phyloP scores from a whole-genome alignment of 176 grass and related monocot genomes.

The Oryza glumipatula region DNA sequence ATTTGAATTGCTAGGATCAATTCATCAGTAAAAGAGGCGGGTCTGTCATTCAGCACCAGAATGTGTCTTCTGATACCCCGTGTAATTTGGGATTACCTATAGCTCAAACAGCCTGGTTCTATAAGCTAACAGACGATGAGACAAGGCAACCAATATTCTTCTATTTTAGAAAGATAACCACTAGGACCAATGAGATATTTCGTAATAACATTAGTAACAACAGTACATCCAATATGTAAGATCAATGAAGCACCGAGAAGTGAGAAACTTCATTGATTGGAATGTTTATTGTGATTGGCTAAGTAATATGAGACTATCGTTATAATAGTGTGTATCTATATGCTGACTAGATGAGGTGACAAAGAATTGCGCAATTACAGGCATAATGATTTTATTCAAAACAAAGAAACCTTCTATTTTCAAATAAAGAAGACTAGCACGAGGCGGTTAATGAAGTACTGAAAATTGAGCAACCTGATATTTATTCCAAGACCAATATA shows the following conservation, averaged over 20 bases:
- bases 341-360: slow-evolving; percentile 7
- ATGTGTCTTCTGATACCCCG: not conserved
- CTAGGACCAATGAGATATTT: not conserved
- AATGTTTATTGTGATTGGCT: not conserved
- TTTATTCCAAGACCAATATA: slow-evolving; percentile 93
- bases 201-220: not conserved
- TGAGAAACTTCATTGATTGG: slow-evolving; percentile 1
- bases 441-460: slow-evolving; percentile 15
- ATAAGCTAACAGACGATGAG: too few relatives aligned
- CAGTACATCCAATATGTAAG: not conserved
- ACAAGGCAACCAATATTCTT: not conserved
- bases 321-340: slow-evolving; percentile 9
- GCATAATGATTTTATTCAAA: slow-evolving; percentile 9
- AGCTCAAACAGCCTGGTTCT: too few relatives aligned
- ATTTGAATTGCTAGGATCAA: slow-evolving; percentile 14
- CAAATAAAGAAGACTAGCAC: not conserved
- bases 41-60: not conserved
- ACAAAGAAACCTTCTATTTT: not conserved
- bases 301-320: slow-evolving; percentile 2
- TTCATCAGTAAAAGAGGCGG: not conserved
- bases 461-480: slow-evolving; percentile 68
- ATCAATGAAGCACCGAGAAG: not conserved
- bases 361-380: not conserved
- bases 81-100: too few relatives aligned
- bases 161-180: not conserved